Evolutionary conservation across 2,329 filamentous ascomycete species (phyloP).

Genomic region (Calonectria henricotiae): DNA sequence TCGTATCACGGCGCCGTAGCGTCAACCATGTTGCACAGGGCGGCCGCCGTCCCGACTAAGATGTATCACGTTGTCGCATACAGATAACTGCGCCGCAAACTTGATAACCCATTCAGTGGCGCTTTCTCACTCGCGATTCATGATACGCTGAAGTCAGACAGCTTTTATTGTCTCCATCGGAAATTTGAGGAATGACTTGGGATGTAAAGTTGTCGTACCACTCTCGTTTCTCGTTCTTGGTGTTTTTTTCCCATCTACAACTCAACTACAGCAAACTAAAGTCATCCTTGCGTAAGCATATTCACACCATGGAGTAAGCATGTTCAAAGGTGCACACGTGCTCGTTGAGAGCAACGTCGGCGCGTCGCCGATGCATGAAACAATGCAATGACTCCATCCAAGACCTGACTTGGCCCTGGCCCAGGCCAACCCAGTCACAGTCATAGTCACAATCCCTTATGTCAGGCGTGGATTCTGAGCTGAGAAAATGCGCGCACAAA

Average conservation of each 20-base stretch:
- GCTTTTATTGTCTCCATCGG: constrained; percentile 1
- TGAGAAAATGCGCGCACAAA: constrained; percentile 3
- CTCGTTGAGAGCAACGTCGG: background rate
- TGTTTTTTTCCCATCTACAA: background rate
- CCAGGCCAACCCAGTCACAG: background rate
- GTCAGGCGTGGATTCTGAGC: background rate
- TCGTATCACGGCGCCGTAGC: background rate
- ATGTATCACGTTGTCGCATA: constrained; percentile 1
- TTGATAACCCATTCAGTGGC: background rate
- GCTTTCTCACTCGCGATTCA: background rate
- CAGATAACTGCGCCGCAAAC: background rate
- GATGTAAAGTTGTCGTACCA: too few species aligned
- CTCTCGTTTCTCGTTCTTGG: background rate
- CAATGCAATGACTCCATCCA: background rate
- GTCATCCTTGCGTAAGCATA: background rate
- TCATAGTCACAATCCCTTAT: too few species aligned
- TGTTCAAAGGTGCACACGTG: background rate
- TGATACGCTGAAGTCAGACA: background rate
- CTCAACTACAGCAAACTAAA: background rate
- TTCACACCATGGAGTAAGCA: background rate
- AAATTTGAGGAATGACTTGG: constrained; percentile 11
- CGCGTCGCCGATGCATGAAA: background rate
- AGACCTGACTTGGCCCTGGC: background rate
- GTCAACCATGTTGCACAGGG: background rate
- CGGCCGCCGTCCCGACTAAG: background rate